Conservation (phyloP, 768 basidiomycete genomes). For the Symmetrospora coprosmae region DNA sequence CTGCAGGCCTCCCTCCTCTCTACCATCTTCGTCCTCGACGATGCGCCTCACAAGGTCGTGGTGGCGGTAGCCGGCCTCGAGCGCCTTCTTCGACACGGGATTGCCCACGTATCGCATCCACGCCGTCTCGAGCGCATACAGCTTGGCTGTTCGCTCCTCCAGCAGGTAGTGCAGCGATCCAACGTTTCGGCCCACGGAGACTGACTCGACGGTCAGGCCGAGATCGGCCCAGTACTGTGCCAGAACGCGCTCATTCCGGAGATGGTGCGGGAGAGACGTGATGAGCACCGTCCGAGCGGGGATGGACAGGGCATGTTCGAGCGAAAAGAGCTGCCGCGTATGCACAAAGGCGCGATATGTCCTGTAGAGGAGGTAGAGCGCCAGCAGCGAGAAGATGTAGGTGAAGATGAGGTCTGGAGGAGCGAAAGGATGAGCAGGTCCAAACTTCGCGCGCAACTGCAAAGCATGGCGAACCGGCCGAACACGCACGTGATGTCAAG, state of each 20-base stretch:
- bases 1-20: background rate
- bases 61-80: slow-evolving; percentile 53
- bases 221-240: slow-evolving; percentile 90
- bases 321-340: slow-evolving; percentile 69
- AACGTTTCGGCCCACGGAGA: slow-evolving; percentile 73
- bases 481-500: slow-evolving; percentile 47
- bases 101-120: slow-evolving; percentile 92
- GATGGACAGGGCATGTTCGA: slow-evolving; percentile 88
- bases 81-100: slow-evolving; percentile 45
- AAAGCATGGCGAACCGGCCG: background rate
- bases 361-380: slow-evolving; percentile 70
- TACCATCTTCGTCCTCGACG: slow-evolving; percentile 21
- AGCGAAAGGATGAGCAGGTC: background rate
- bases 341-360: slow-evolving; percentile 47
- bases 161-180: slow-evolving; percentile 56
- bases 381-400: slow-evolving; percentile 75
- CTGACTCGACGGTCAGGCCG: slow-evolving; percentile 64
- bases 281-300: slow-evolving; percentile 85
- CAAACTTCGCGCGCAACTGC: background rate
- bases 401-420: slow-evolving; percentile 63
- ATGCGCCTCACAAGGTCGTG: slow-evolving; percentile 42
- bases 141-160: slow-evolving; percentile 62
- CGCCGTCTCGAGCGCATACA: slow-evolving; percentile 62
- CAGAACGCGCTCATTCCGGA: slow-evolving; percentile 67
- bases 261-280: slow-evolving; percentile 64